Evolutionary conservation across 768 basidiomycete genomes (phyloP).

Genomic region (Pluteus cervinus): DNA sequence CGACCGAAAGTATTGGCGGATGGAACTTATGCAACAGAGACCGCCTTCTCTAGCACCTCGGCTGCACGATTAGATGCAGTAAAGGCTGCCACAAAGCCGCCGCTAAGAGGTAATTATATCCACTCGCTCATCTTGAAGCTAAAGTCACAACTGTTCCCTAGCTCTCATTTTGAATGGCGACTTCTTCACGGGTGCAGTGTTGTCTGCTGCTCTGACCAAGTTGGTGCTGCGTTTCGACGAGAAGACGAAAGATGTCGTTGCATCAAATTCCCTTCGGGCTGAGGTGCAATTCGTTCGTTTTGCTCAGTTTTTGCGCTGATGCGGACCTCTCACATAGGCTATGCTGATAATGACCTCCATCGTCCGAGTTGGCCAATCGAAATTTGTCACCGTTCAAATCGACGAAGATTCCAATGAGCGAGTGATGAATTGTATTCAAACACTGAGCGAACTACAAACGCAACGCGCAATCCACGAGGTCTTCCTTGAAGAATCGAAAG

Average conservation of each 20-base stretch:
- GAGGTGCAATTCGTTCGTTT: slow-evolving; percentile 46
- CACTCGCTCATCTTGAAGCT: slow-evolving; percentile 1
- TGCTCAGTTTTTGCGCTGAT: neutral
- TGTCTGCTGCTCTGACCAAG: slow-evolving; percentile 89
- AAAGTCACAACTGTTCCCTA: slow-evolving; percentile 19
- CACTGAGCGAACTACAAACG: slow-evolving; percentile 73
- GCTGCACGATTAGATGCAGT: slow-evolving; percentile 70
- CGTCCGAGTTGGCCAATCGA: slow-evolving; percentile 96
- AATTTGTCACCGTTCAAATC: slow-evolving; percentile 89
- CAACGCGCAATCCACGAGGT: slow-evolving; percentile 56
- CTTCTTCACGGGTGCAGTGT: slow-evolving; percentile 91
- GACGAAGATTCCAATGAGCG: slow-evolving; percentile 98
- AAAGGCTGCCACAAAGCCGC: slow-evolving; percentile 85
- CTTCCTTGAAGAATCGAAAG: slow-evolving; percentile 83
- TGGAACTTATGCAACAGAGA: slow-evolving; percentile 97
- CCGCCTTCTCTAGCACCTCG: slow-evolving; percentile 67
- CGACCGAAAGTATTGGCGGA: slow-evolving; percentile 85
- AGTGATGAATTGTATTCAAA: slow-evolving; percentile 93
- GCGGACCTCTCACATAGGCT: slow-evolving; percentile 37
- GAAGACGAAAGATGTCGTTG: slow-evolving; percentile 34
- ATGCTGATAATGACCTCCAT: slow-evolving; percentile 99
- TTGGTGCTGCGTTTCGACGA: slow-evolving; percentile 78
- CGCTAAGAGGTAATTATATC: slow-evolving; percentile 60
- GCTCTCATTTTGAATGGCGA: slow-evolving; percentile 91
- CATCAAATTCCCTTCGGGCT: slow-evolving; percentile 72